Base-by-base conservation (phyloP, 1,139 yeast species). In the Suhomyces coccinellae region DNA sequence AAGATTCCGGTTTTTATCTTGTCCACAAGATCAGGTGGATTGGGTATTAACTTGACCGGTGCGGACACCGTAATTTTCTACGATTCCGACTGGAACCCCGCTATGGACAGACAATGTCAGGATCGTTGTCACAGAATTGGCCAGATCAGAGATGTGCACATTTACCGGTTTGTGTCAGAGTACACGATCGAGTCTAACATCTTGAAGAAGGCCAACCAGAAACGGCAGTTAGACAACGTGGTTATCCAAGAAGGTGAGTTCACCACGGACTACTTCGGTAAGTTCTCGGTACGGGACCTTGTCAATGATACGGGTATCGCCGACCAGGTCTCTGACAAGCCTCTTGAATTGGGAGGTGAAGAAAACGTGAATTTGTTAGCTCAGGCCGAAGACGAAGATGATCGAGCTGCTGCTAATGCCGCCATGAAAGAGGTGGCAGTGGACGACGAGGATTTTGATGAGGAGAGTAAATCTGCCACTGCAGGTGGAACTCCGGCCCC, bases 81-180 rank as follows among this genome's bases (percentile, higher is more conserved):
- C 63, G 99, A 95, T 66, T 90, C 97, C 2, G 99, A 95, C 68
- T 95, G 99, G 99, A 95, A 95, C 62, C 99, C 99, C 2, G 96
- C 98, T 1, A 95, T 95, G 98, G 99, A 95, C 66, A 89, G 90
- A 61, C 99, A 95, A 66, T 95, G 99, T 70, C 99, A 95, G 66
- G 99, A 95, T 68, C 83, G 99, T 64, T 93, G 99, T 69, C 99
- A 95, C 66, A 85, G 99, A 73, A 95, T 95, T 62, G 99, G 99
- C 4, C 99, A 95, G 63, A 89, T 96, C 17, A 78, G 99, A 56
- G 99, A 95, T 62, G 99, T 95, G 32, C 99, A 95, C 62, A 93
- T 95, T 45, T 95, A 95, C 69, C 75, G 99, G 50, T 87, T 95
- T 68, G 98, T 95, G 27, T 87, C 96, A 17, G 99, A 95, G 67